phyloP scores from a whole-genome alignment of 2,329 filamentous ascomycete species.

The Elsinoe necatrix region DNA sequence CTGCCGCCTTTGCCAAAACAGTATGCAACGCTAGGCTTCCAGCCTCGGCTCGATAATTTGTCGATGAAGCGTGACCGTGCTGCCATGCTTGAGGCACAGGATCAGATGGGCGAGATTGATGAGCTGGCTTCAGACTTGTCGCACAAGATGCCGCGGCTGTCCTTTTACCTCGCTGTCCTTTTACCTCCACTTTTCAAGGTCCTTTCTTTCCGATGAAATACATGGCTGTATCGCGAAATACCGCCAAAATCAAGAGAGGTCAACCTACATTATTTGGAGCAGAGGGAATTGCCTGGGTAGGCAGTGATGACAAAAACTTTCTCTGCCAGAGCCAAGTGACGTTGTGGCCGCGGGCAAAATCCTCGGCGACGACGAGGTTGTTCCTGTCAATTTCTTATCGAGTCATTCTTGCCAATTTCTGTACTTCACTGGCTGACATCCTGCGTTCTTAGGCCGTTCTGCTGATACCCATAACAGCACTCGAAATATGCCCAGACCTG shows the following conservation, averaged over 20 bases:
- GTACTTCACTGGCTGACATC: too few species aligned
- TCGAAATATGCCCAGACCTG: background rate
- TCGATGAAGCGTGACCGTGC: background rate
- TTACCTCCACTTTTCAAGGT: constrained; percentile 1
- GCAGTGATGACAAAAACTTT: constrained; percentile 11
- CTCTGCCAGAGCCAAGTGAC: background rate
- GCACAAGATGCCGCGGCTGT: constrained; percentile 6
- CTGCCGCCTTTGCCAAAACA: constrained; percentile 7
- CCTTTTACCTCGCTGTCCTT: too few species aligned
- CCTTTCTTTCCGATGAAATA: background rate
- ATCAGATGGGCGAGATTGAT: background rate
- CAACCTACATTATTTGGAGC: background rate
- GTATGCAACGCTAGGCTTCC: background rate
- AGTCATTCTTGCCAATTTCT: background rate
- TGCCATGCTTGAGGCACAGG: background rate
- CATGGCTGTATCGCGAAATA: background rate
- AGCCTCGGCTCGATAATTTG: constrained; percentile 2
- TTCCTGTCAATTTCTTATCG: background rate
- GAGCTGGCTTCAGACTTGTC: background rate
- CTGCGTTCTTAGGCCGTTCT: background rate
- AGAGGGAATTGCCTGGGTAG: background rate
- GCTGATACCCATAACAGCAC: background rate
- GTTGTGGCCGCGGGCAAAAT: constrained; percentile 1
- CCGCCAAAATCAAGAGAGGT: background rate
- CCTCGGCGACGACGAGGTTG: constrained; percentile 7